Percentiles rank a stretch among this genome's conserved stretches.
Conservation (phyloP, 352 stramenopile genomes). For the Pythium phragmitis region DNA sequence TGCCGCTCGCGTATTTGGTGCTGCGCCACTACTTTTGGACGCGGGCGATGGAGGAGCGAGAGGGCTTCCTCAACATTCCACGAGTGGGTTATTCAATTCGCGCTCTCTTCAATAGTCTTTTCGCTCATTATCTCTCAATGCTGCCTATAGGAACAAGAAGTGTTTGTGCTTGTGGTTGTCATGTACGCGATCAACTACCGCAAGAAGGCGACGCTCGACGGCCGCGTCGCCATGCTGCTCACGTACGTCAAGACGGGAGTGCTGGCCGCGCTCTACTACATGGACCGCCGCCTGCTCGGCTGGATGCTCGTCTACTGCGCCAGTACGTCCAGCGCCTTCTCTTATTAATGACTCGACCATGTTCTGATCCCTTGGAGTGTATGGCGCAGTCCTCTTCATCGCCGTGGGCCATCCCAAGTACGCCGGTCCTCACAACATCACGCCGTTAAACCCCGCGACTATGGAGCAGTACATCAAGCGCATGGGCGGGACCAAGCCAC, state of each 20-base stretch:
- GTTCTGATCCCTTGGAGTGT: neutral
- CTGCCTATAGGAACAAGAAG: slow-evolving; percentile 54
- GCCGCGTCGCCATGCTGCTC: slow-evolving; percentile 63
- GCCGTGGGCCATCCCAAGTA: slow-evolving; percentile 64
- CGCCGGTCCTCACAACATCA: slow-evolving; percentile 54
- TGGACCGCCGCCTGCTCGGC: slow-evolving; percentile 58
- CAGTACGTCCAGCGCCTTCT: slow-evolving; percentile 30
- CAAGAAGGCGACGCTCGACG: slow-evolving; percentile 72
- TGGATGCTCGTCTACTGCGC: slow-evolving; percentile 62
- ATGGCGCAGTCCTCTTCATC: slow-evolving; percentile 49
- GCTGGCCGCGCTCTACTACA: slow-evolving; percentile 62
- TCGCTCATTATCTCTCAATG: too few species aligned
- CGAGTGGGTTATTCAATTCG: slow-evolving; percentile 26
- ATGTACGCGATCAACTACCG: slow-evolving; percentile 71
- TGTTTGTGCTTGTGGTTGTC: slow-evolving; percentile 55
- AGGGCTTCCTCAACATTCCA: slow-evolving; percentile 66
- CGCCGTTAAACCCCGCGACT: slow-evolving; percentile 39
- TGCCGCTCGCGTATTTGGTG: slow-evolving; percentile 53
- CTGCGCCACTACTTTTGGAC: slow-evolving; percentile 46
- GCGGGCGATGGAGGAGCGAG: slow-evolving; percentile 40
- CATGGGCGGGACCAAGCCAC: slow-evolving; percentile 27
- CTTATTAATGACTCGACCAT: too few species aligned
- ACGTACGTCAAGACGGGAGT: slow-evolving; percentile 66
- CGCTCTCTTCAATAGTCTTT: too few species aligned
- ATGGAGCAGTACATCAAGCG: slow-evolving; percentile 52